Percentiles rank a stretch among this genome's conserved stretches.
phyloP scores from a whole-genome alignment of 768 basidiomycete species.

The Amanita rimosa region DNA sequence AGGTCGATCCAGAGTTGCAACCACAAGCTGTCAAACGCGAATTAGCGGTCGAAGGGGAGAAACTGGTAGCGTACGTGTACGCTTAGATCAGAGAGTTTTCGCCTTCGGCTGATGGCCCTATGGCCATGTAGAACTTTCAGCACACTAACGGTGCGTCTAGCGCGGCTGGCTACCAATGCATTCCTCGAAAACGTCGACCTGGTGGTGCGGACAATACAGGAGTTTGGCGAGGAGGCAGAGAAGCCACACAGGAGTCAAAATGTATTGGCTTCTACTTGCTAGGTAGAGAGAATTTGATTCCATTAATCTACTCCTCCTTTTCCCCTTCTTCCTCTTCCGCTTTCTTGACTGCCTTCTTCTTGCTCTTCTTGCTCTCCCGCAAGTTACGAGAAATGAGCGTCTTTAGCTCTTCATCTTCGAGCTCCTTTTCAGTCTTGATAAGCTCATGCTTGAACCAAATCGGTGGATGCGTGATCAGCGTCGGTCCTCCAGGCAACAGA shows the following conservation, averaged over 20 bases:
- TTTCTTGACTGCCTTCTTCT: constrained; percentile 73
- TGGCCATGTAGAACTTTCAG: constrained; percentile 48
- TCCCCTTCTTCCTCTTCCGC: constrained; percentile 26
- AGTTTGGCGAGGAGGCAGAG: constrained; percentile 65
- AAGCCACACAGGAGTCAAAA: constrained; percentile 8
- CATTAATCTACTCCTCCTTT: constrained; percentile 16
- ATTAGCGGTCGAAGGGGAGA: constrained; percentile 54
- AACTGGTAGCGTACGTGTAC: constrained; percentile 62
- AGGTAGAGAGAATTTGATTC: not conserved
- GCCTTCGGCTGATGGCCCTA: constrained; percentile 6
- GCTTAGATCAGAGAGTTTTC: not conserved
- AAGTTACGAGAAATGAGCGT: constrained; percentile 65
- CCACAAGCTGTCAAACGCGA: constrained; percentile 66
- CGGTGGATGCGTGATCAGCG: constrained; percentile 80
- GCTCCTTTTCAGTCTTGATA: constrained; percentile 79
- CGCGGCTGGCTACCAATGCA: constrained; percentile 72
- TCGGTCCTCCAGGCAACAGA: constrained; percentile 79
- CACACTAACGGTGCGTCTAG: constrained; percentile 76
- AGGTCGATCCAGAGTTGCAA: constrained; percentile 81
- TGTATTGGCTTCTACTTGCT: no score
- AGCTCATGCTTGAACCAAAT: constrained; percentile 91
- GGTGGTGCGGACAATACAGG: constrained; percentile 68
- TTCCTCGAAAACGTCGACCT: constrained; percentile 88
- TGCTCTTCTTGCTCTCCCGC: constrained; percentile 85
- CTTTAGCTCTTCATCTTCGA: constrained; percentile 84